Evolutionary conservation across 257 asterid genomes (phyloP).

Genomic region (Nicotiana otophora): DNA sequence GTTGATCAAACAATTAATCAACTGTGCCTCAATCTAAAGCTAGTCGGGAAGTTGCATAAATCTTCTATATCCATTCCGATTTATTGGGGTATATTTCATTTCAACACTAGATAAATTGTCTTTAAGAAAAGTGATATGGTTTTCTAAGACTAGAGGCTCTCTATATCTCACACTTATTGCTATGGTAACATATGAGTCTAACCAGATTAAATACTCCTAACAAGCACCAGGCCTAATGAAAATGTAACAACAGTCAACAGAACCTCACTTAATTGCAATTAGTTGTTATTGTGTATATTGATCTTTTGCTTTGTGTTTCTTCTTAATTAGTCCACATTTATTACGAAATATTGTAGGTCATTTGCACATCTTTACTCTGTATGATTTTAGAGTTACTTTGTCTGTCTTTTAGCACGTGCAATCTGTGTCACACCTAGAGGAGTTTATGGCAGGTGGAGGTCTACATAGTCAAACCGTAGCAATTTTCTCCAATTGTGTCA

Average conservation of each 20-base stretch:
- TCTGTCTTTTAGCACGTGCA: neutral
- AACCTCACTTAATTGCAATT: neutral
- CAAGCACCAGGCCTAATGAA: too few species aligned
- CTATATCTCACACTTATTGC: too few species aligned
- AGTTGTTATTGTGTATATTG: neutral
- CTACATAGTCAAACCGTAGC: neutral
- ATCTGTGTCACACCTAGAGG: neutral
- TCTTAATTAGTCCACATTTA: neutral
- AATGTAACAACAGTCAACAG: too few species aligned
- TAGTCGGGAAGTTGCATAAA: neutral
- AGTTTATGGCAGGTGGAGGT: neutral
- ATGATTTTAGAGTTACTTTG: neutral
- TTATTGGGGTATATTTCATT: neutral
- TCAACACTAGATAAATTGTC: neutral
- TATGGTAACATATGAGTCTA: too few species aligned
- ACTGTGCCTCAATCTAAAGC: neutral
- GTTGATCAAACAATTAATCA: neutral
- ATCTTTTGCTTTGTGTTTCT: neutral
- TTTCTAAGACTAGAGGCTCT: too few species aligned
- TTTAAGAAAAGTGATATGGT: too few species aligned
- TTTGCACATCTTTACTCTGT: neutral
- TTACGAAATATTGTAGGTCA: neutral
- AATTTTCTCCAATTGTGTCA: neutral
- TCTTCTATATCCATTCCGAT: neutral
- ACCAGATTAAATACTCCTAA: too few species aligned